These are phyloP conservation scores for Balansia obtecta DNA, from an alignment of 2,329 filamentous ascomycete genomes.

Conservation along the genomic window DNA sequence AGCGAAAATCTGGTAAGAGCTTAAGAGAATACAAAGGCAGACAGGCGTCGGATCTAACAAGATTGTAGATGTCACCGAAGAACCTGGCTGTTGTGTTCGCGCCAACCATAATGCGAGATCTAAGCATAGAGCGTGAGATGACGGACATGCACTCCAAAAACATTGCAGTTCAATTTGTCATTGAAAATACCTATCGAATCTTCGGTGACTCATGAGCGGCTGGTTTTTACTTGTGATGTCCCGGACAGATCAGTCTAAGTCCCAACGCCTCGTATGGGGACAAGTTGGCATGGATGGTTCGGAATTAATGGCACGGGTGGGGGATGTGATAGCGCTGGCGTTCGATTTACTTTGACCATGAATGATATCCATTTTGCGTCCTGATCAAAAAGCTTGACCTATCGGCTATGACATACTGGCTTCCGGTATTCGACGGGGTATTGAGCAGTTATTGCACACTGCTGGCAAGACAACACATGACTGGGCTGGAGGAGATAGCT, in stretches of 20 bases:
- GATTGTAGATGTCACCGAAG: constrained; percentile 73
- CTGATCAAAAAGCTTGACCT: background rate
- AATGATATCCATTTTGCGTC: background rate
- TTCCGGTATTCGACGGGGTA: background rate
- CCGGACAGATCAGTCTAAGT: too few species aligned
- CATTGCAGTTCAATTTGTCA: constrained; percentile 78
- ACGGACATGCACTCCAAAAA: constrained; percentile 93
- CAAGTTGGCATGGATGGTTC: background rate
- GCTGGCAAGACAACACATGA: background rate
- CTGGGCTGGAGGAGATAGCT: background rate
- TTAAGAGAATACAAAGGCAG: background rate
- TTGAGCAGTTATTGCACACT: background rate
- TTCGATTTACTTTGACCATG: background rate
- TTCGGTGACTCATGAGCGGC: constrained; percentile 41
- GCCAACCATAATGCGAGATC: constrained; percentile 90
- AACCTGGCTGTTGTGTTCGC: constrained; percentile 96
- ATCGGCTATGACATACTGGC: background rate
- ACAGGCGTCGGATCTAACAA: background rate
- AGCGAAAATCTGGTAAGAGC: constrained; percentile 62
- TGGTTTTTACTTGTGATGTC: background rate
- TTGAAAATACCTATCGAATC: constrained; percentile 77
- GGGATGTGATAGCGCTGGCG: constrained; percentile 1
- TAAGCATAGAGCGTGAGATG: constrained; percentile 85
- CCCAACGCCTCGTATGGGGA: background rate
- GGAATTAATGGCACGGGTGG: background rate